These are phyloP conservation scores for Epichloe sibirici DNA, from an alignment of 2,329 filamentous ascomycete genomes.

Conservation along the genomic window DNA sequence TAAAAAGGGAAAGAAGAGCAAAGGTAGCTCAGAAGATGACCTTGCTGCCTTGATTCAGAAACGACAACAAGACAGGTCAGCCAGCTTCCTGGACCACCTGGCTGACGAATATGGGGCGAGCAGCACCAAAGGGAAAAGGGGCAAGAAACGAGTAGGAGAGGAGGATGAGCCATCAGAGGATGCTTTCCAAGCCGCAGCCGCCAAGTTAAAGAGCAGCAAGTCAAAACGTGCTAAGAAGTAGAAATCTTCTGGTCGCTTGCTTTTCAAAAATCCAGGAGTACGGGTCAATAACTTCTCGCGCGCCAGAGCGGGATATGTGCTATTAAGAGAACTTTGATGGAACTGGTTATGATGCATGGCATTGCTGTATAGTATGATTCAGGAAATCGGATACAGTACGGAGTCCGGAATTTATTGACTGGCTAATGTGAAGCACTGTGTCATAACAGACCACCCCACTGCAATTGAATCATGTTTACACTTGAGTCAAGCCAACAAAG, in stretches of 20 bases:
- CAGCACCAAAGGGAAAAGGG: slow-evolving; percentile 33
- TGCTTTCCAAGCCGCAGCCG: slow-evolving; percentile 45
- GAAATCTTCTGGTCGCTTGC: background rate
- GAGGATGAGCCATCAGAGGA: slow-evolving; percentile 49
- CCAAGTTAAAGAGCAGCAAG: slow-evolving; percentile 27
- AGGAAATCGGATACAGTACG: background rate
- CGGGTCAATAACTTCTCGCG: background rate
- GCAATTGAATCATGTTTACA: too few relatives aligned
- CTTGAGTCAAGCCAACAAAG: too few relatives aligned
- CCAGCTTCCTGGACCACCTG: slow-evolving; percentile 56
- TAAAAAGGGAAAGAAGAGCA: slow-evolving; percentile 33
- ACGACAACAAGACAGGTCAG: slow-evolving; percentile 50
- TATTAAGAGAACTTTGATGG: background rate
- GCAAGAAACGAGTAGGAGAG: slow-evolving; percentile 43
- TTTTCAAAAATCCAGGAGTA: background rate
- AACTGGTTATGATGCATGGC: background rate
- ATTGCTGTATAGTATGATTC: background rate
- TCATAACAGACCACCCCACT: too few relatives aligned
- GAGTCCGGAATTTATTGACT: background rate
- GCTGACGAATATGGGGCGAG: slow-evolving; percentile 61
- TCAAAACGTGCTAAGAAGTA: slow-evolving; percentile 4
- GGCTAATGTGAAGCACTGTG: too few relatives aligned
- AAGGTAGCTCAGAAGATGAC: slow-evolving; percentile 33
- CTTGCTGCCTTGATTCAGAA: slow-evolving; percentile 65
- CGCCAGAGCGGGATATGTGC: background rate